A percentile compares a stretch with the other conserved stretches of the same genome.
phyloP scores from a whole-genome alignment of 176 grass and related monocot species.

The Carex kokanica region DNA sequence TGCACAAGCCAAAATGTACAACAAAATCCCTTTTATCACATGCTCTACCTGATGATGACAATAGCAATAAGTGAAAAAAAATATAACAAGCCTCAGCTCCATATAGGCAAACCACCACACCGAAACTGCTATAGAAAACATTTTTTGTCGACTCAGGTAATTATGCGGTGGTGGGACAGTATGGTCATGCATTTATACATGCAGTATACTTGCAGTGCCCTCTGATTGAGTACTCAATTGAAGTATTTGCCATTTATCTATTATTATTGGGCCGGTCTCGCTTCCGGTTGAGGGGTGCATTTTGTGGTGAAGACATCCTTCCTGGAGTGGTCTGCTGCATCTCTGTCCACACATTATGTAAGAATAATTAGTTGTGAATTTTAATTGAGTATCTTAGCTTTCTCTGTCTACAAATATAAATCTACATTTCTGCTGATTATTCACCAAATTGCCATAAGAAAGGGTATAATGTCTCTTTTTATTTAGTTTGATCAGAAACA shows the following conservation, averaged over 20 bases:
- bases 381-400: neutral
- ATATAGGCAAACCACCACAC: neutral
- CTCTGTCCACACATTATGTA: constrained; percentile 37
- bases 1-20: constrained; percentile 17
- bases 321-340: constrained; percentile 63
- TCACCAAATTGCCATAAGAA: neutral
- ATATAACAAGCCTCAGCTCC: neutral
- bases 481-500: neutral
- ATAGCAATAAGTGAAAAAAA: neutral
- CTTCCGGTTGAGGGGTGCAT: constrained; percentile 39
- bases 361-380: constrained; percentile 27
- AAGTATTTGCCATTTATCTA: neutral
- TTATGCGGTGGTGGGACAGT: neutral
- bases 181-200: constrained; percentile 13
- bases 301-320: constrained; percentile 69
- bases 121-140: neutral
- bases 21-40: neutral
- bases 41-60: constrained; percentile 2
- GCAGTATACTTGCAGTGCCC: constrained; percentile 3
- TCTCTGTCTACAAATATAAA: neutral
- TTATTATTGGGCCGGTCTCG: constrained; percentile 38
- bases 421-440: neutral
- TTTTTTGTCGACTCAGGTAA: neutral
- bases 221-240: constrained; percentile 7
- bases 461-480: neutral